Evolutionary conservation across 805 yeast species (phyloP), one percentile per base, ranked within the genome.

Genomic region (Pachysolen tannophilus): DNA sequence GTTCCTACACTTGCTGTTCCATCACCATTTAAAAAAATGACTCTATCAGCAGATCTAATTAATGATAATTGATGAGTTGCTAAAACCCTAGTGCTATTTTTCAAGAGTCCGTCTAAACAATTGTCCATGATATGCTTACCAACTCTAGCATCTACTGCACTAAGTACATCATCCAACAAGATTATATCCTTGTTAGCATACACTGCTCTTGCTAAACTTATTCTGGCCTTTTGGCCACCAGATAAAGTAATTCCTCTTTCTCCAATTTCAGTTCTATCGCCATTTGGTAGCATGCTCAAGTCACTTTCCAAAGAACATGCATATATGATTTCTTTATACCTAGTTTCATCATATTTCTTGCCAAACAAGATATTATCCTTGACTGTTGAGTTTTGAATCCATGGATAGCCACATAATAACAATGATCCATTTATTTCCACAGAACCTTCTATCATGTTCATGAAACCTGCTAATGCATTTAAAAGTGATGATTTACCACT

Each of bases 171-270:
- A 50, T 82, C 94, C 38, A 82, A 53, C 32, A 82, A 53, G 27
- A 78, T 69, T 17, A 82, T 76, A 46, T 79, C 86, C 26, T 70
- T 69, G 26, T 74, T 67, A 20, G 82, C 75, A 49, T 82, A 82
- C 1, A 81, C 84, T 3, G 88, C 82, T 50, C 94, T 67, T 4
- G 94, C 94, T 41, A 82, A 58, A 46, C 75, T 73, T 34, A 82
- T 70, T 54, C 94, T 70, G 0, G 94, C 90, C 61, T 84, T 84
- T 53, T 84, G 94, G 34, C 94, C 94, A 37, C 94, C 94, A n/a
- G 90, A 80, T 28, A 84, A 58, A 0, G 92, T 82, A 32, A 84
- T 77, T 48, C 94, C 94, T 52, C 84, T 69, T 53, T 84, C 94
- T 42, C 94, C 94, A 46, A 84, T 82, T 53, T 82, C 83, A 0